Conservation (phyloP, 2,329 filamentous ascomycete species). For the Phaeosphaeria sp. region DNA sequence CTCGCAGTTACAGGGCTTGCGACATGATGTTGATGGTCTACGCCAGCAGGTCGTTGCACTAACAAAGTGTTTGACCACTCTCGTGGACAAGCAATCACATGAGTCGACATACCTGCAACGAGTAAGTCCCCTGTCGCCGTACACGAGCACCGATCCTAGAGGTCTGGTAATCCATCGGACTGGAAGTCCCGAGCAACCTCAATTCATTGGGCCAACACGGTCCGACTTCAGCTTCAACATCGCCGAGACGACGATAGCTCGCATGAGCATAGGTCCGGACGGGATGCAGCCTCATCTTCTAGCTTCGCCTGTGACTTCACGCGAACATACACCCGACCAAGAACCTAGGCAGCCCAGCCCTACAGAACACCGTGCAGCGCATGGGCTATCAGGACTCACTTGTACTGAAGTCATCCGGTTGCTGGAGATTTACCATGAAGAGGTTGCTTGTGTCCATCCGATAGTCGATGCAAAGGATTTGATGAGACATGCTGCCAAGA, state of each 20-base stretch:
- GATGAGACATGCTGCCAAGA: constrained; percentile 6
- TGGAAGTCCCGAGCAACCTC: constrained; percentile 11
- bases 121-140: background rate
- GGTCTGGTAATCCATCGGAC: background rate
- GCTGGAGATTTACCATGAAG: constrained; percentile 23
- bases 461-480: constrained; percentile 22
- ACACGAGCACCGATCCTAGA: background rate
- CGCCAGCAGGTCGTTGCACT: constrained; percentile 19
- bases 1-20: constrained; percentile 11
- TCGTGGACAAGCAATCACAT: background rate
- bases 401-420: constrained; percentile 15
- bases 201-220: constrained; percentile 27
- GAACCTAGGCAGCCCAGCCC: background rate
- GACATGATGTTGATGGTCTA: constrained; percentile 18
- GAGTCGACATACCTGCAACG: background rate
- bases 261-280: constrained; percentile 18
- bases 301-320: constrained; percentile 14
- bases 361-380: background rate
- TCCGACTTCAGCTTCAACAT: constrained; percentile 28
- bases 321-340: constrained; percentile 15
- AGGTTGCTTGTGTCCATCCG: constrained; percentile 22
- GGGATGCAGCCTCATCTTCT: constrained; percentile 1
- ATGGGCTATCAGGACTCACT: constrained; percentile 13
- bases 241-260: constrained; percentile 22
- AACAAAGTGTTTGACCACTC: constrained; percentile 2